Evolutionary conservation across 108 stramenopile species (phyloP), one percentile per base, ranked within the genome.

Genomic region (Seminavis robusta): DNA sequence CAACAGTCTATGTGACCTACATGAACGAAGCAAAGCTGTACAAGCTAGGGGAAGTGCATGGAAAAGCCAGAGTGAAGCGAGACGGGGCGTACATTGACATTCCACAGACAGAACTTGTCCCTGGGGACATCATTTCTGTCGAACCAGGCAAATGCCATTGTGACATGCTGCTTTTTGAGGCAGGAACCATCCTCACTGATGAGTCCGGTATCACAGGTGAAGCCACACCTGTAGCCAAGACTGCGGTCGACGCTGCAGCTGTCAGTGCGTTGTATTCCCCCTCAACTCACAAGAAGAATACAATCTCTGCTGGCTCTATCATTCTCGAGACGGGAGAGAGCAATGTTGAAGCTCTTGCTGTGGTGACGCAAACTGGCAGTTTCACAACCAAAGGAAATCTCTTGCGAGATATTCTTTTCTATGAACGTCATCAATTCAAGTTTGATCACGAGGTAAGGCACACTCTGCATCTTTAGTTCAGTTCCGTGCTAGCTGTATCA

Each of bases 391-490:
- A 73, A 50, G 84, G 84, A 37, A 65, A 81, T 48, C 44, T 86
- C 20, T 31, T 86, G 21, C 47, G 70, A 4, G 80, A 86, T n/a
- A 69, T 86, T 26, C 47, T 81, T 16, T 80, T 69, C 8, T 86
- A 80, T 43, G 53, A 81, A 32, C 74, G 84, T 17, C 80, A 81
- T 50, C 44, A 77, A 34, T 81, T 86, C 59, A 79, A 86, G 59
- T 81, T 82, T 56, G 84, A 86, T 33, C 50, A 60, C 1, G 84
- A 86, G 45, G 76, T 86, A n/a, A n/a, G n/a, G n/a, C n/a, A n/a
- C n/a, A n/a, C n/a, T n/a, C n/a, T n/a, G n/a, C n/a, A n/a, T n/a
- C n/a, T n/a, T n/a, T n/a, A n/a, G n/a, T n/a, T n/a, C n/a, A n/a
- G n/a, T n/a, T n/a, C n/a, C n/a, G n/a, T n/a, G n/a, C n/a, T n/a